Conservation (phyloP, 805 yeast species). For the Sungouiozyma ichnusensis region DNA sequence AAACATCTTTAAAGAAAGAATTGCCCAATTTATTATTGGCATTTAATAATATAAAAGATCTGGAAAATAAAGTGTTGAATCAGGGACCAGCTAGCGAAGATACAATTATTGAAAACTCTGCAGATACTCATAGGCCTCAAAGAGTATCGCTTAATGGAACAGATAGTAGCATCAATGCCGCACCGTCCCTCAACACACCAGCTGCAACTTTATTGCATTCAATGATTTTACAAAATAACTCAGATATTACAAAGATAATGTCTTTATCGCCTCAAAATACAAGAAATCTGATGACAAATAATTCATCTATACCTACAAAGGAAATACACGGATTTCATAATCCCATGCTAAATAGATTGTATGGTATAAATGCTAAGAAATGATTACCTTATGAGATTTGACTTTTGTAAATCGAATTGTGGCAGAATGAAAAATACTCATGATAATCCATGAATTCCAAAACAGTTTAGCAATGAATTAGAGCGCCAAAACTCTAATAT, state of each 20-base stretch:
- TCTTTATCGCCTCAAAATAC: not conserved
- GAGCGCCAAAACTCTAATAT: no score
- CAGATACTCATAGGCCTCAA: not conserved
- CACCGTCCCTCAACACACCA: not conserved
- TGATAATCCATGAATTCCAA: no score
- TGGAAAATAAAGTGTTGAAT: slow-evolving; percentile 40
- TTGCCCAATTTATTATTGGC: slow-evolving; percentile 58
- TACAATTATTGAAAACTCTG: not conserved
- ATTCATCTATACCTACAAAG: slow-evolving; percentile 1
- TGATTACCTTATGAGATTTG: not conserved
- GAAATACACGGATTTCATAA: slow-evolving; percentile 6
- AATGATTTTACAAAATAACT: slow-evolving; percentile 6
- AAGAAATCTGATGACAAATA: not conserved
- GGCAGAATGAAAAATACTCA: no score
- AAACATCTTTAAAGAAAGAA: slow-evolving; percentile 47
- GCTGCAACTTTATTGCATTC: slow-evolving; percentile 2
- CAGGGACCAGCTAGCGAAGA: not conserved
- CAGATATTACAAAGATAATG: slow-evolving; percentile 2
- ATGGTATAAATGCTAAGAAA: slow-evolving; percentile 4
- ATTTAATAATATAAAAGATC: slow-evolving; percentile 49
- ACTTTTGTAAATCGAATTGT: no score
- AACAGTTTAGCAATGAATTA: no score
- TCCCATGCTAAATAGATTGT: slow-evolving; percentile 5
- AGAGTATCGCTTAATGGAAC: no score
- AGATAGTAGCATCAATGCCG: not conserved